These are phyloP conservation scores for Pleurotus giganteus DNA, from an alignment of 768 basidiomycete genomes.

Conservation along the genomic window DNA sequence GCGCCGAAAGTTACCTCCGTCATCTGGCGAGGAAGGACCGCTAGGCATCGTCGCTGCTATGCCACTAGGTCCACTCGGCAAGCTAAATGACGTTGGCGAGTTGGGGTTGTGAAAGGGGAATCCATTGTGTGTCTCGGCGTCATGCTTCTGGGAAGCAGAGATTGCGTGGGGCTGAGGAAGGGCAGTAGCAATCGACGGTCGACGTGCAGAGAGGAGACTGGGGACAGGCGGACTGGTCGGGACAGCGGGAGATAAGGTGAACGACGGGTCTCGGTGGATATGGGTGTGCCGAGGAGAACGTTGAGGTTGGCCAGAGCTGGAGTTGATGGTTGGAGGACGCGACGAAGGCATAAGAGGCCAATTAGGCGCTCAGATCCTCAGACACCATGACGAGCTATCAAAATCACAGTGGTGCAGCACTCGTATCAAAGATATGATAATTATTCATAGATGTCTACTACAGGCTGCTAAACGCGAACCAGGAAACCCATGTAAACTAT, in stretches of 20 bases:
- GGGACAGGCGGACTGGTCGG: slow-evolving; percentile 1
- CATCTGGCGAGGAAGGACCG: slow-evolving; percentile 38
- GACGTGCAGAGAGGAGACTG: slow-evolving; percentile 5
- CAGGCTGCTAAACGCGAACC: slow-evolving; percentile 57
- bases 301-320: background rate
- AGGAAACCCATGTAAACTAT: slow-evolving; percentile 84
- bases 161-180: background rate
- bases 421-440: too few species aligned
- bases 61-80: slow-evolving; percentile 1
- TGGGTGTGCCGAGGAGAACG: background rate
- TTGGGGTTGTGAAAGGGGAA: background rate
- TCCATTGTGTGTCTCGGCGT: background rate
- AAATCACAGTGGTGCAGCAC: too few species aligned
- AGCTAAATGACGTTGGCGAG: background rate
- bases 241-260: background rate
- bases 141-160: background rate
- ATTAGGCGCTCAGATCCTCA: background rate
- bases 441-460: too few species aligned
- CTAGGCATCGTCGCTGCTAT: slow-evolving; percentile 7
- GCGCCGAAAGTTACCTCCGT: slow-evolving; percentile 55
- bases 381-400: too few species aligned
- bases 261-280: slow-evolving; percentile 5
- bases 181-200: slow-evolving; percentile 1
- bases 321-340: background rate
- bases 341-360: background rate